Conservation (phyloP, 1,284 basidiomycete species). For the Puccinia brachypodii region DNA sequence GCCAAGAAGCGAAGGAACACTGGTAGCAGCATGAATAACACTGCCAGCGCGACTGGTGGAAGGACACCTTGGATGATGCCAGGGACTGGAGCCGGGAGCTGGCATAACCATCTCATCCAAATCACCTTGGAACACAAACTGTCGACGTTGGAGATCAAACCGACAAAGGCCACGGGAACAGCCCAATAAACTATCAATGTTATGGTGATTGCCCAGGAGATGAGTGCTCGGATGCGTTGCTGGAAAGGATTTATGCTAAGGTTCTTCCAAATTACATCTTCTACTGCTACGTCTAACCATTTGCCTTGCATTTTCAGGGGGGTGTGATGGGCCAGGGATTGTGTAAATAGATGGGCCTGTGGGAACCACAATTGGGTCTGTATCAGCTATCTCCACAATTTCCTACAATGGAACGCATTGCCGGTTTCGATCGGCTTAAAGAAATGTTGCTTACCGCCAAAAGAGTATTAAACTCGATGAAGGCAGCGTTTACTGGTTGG, state of each 20-base stretch:
- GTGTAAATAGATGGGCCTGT: slow-evolving; percentile 72
- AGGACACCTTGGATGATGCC: slow-evolving; percentile 87
- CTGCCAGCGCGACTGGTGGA: slow-evolving; percentile 77
- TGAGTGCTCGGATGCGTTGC: slow-evolving; percentile 63
- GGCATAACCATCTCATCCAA: slow-evolving; percentile 83
- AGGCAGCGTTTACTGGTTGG: slow-evolving; percentile 64
- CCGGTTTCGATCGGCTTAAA: slow-evolving; percentile 49
- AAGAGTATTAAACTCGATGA: slow-evolving; percentile 90
- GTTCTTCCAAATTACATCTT: slow-evolving; percentile 89
- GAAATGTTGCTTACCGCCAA: slow-evolving; percentile 62
- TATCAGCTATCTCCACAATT: background rate
- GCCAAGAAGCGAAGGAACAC: slow-evolving; percentile 77
- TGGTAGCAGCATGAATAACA: slow-evolving; percentile 88
- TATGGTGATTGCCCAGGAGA: slow-evolving; percentile 62
- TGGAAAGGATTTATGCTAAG: slow-evolving; percentile 85
- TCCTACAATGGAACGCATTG: slow-evolving; percentile 2
- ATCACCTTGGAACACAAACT: slow-evolving; percentile 66
- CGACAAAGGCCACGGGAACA: slow-evolving; percentile 74
- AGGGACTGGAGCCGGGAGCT: slow-evolving; percentile 62
- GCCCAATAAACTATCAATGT: slow-evolving; percentile 69
- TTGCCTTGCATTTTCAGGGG: slow-evolving; percentile 64
- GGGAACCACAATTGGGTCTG: background rate
- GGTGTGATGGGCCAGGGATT: slow-evolving; percentile 54
- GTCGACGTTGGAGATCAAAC: slow-evolving; percentile 77
- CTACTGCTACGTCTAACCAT: slow-evolving; percentile 72